phyloP scores from a whole-genome alignment of 108 stramenopile species.

The Skeletonema grethae region DNA sequence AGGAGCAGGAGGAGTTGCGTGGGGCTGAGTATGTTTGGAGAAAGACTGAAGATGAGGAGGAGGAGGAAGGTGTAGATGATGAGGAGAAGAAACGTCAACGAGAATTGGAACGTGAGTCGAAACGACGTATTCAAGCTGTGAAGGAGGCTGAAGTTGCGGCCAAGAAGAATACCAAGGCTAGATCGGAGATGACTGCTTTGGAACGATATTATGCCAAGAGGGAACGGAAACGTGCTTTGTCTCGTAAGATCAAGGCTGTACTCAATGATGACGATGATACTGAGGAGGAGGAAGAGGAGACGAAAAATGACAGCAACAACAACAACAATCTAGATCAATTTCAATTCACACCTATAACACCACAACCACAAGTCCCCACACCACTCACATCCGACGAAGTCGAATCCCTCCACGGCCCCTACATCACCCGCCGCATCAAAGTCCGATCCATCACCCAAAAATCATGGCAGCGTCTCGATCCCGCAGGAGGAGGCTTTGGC shows the following conservation, averaged over 20 bases:
- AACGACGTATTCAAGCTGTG: background rate
- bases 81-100: slow-evolving; percentile 6
- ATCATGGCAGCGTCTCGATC: slow-evolving; percentile 78
- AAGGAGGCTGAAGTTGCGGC: background rate
- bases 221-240: slow-evolving; percentile 3
- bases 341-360: background rate
- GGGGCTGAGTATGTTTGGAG: slow-evolving; percentile 48
- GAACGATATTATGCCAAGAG: slow-evolving; percentile 25
- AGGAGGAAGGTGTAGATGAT: background rate
- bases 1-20: slow-evolving; percentile 56
- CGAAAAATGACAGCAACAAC: background rate
- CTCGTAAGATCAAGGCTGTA: background rate
- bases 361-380: background rate
- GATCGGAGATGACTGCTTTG: slow-evolving; percentile 39
- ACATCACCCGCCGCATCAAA: slow-evolving; percentile 80
- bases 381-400: slow-evolving; percentile 8
- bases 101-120: slow-evolving; percentile 5
- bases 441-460: slow-evolving; percentile 83
- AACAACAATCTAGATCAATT: slow-evolving; percentile 7
- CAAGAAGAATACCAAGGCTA: background rate
- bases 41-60: background rate
- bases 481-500: slow-evolving; percentile 91
- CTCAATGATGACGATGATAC: background rate
- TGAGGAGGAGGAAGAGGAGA: slow-evolving; percentile 6
- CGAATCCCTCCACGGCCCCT: slow-evolving; percentile 39